Conservation (phyloP, 768 basidiomycete species). For the Mycena indigotica region DNA sequence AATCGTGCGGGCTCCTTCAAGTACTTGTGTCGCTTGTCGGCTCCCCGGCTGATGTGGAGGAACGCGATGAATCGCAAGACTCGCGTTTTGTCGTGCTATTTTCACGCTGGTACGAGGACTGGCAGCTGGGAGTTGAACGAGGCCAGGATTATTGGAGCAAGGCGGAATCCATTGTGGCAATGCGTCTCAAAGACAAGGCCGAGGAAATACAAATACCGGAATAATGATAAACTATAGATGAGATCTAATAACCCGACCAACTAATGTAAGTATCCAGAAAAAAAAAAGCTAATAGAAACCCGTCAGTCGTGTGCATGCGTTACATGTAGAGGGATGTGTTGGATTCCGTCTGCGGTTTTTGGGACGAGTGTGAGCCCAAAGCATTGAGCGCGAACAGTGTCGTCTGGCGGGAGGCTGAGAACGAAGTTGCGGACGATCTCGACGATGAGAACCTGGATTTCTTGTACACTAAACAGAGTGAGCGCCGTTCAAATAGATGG, state of each 20-base stretch:
- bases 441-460: constrained; percentile 16
- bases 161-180: background rate
- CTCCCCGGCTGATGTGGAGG: background rate
- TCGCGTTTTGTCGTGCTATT: background rate
- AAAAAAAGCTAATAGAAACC: background rate
- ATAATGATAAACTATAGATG: background rate
- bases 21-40: constrained; percentile 1
- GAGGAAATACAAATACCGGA: background rate
- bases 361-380: background rate
- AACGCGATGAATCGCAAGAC: background rate
- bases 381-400: background rate
- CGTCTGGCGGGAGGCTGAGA: constrained; percentile 10
- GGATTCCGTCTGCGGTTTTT: background rate
- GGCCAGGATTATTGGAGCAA: background rate
- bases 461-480: constrained; percentile 14
- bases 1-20: background rate
- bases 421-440: constrained; percentile 18
- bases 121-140: background rate
- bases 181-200: background rate
- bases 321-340: constrained; percentile 4
- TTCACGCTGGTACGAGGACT: background rate
- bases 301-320: background rate
- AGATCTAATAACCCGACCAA: background rate
- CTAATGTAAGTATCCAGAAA: background rate
- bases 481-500: no score